These are phyloP conservation scores for Syzygium grande DNA, from an alignment of 345 rosid genomes.

Conservation along the genomic window DNA sequence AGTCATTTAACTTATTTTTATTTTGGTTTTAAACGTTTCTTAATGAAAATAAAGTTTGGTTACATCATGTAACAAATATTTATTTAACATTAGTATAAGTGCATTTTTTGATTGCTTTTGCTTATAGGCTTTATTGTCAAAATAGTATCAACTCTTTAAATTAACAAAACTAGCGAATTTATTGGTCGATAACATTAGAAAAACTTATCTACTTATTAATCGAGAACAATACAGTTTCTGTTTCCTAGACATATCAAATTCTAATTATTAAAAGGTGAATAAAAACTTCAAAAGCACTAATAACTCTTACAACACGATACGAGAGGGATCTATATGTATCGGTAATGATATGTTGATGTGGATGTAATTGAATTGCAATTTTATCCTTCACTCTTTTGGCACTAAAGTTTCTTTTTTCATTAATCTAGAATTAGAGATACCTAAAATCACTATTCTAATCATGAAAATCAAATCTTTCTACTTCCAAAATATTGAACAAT, in stretches of 20 bases:
- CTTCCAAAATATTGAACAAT: background rate
- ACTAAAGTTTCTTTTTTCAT: background rate
- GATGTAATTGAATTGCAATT: background rate
- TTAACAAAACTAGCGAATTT: background rate
- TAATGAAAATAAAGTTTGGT: background rate
- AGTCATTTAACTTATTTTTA: background rate
- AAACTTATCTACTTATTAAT: background rate
- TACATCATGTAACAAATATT: background rate
- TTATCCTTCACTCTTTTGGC: background rate
- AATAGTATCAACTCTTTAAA: background rate
- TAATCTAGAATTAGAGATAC: background rate
- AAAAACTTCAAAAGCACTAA: background rate
- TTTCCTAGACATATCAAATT: background rate
- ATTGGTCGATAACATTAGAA: background rate
- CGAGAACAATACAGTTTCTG: background rate
- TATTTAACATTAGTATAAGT: background rate
- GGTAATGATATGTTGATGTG: background rate
- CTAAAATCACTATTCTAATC: background rate
- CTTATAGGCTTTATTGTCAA: background rate
- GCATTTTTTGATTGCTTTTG: background rate
- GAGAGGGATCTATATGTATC: background rate
- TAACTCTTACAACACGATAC: background rate
- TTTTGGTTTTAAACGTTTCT: background rate
- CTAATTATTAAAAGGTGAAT: background rate
- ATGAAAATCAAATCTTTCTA: background rate